A percentile compares a stretch with the other conserved stretches of the same genome.
These are phyloP conservation scores for Paracoccidioides lutzii DNA, from an alignment of 2,329 filamentous ascomycete species.

Conservation along the genomic window DNA sequence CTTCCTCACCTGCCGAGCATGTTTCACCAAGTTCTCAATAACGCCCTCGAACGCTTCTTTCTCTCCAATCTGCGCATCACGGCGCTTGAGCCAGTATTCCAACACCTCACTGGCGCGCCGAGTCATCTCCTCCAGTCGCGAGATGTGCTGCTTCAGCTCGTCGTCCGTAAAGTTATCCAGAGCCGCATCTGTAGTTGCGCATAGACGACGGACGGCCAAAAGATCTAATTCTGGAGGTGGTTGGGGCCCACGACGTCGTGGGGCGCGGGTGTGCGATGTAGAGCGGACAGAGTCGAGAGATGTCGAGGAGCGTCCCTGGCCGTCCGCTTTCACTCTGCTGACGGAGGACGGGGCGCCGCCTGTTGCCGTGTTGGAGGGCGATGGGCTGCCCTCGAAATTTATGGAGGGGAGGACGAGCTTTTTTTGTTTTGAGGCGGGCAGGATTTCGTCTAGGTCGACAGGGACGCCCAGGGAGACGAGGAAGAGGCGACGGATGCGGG, in stretches of 20 bases:
- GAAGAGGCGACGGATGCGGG: constrained; percentile 85
- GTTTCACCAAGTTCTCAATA: constrained; percentile 90
- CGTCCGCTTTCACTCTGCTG: constrained; percentile 8
- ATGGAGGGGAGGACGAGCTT: constrained; percentile 88
- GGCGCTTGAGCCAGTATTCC: constrained; percentile 76
- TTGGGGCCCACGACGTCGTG: constrained; percentile 39
- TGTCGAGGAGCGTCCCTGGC: constrained; percentile 12
- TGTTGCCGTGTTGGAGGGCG: constrained; percentile 23
- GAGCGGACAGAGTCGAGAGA: constrained; percentile 17
- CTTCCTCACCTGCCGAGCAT: constrained; percentile 74
- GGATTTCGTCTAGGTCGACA: constrained; percentile 91
- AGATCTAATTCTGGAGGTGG: constrained; percentile 67
- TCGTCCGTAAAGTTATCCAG: constrained; percentile 63
- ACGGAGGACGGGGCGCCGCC: constrained; percentile 16
- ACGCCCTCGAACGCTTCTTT: constrained; percentile 91
- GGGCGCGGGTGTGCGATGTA: constrained; percentile 17
- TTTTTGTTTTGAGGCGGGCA: constrained; percentile 95
- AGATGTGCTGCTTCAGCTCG: constrained; percentile 62
- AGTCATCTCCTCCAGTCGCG: constrained; percentile 55
- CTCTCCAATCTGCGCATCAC: constrained; percentile 77
- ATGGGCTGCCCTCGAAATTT: constrained; percentile 41
- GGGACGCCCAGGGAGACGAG: constrained; percentile 91
- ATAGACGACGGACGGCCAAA: constrained; percentile 63
- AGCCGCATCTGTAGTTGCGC: constrained; percentile 72
- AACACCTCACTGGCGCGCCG: constrained; percentile 62